Evolutionary conservation across 2,329 filamentous ascomycete species (phyloP).

Genomic region (Stemphylium vesicarium): DNA sequence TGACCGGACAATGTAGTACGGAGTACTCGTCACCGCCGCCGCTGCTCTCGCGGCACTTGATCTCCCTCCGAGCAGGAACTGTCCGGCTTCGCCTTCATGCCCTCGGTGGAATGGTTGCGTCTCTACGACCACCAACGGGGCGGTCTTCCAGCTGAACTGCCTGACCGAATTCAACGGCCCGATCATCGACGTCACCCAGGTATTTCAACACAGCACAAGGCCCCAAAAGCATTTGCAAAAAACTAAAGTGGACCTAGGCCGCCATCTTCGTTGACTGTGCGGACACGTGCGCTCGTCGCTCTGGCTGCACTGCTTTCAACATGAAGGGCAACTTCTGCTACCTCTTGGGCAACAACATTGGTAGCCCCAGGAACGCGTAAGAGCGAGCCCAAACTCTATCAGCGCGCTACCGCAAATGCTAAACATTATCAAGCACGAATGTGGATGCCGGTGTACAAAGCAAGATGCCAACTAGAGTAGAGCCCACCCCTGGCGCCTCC

Average conservation of each 20-base stretch:
- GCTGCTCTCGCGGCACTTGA: neutral
- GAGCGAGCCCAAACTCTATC: neutral
- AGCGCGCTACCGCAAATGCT: neutral
- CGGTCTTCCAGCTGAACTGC: constrained; percentile 16
- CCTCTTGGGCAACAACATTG: constrained; percentile 13
- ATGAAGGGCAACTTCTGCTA: constrained; percentile 19
- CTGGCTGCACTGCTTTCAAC: constrained; percentile 15
- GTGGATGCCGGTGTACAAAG: constrained; percentile 5
- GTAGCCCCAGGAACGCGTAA: constrained; percentile 5
- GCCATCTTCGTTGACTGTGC: constrained; percentile 13
- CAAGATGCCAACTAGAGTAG: neutral
- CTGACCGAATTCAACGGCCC: constrained; percentile 13
- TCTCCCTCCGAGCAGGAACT: constrained; percentile 1
- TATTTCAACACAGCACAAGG: neutral
- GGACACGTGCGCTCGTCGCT: constrained; percentile 12
- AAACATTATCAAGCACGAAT: neutral
- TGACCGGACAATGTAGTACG: constrained; percentile 2
- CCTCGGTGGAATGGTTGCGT: constrained; percentile 17
- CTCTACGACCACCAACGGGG: constrained; percentile 12
- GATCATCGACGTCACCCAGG: constrained; percentile 10
- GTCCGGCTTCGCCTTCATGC: constrained; percentile 11
- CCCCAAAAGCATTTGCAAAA: neutral
- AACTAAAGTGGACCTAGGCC: constrained; percentile 4
- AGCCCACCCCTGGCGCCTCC: constrained; percentile 1
- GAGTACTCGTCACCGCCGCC: neutral